Evolutionary conservation across 2,329 filamentous ascomycete species (phyloP).

Genomic region (Neofusicoccum laricinum): DNA sequence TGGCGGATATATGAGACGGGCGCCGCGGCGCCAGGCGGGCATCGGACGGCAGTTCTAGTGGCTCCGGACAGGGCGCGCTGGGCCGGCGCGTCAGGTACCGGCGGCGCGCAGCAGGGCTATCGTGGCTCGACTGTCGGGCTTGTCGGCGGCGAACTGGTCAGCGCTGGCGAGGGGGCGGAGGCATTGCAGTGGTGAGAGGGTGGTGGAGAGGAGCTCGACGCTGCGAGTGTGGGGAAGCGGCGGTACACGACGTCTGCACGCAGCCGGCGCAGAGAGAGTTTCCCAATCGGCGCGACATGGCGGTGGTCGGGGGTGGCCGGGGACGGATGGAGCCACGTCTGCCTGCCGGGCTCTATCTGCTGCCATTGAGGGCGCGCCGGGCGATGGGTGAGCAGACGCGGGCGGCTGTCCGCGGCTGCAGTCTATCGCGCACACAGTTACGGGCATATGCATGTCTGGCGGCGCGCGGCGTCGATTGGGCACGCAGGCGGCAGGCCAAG

Average conservation of each 20-base stretch:
- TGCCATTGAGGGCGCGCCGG: not conserved
- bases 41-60: not conserved
- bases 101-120: not conserved
- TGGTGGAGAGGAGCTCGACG: not conserved
- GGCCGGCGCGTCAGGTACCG: not conserved
- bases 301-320: not conserved
- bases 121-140: slow-evolving; percentile 5
- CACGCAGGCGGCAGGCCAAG: not conserved
- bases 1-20: slow-evolving; percentile 7
- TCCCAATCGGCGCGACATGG: not conserved
- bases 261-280: not conserved
- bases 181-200: not conserved
- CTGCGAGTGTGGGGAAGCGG: not conserved
- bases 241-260: not conserved
- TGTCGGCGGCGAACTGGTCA: not conserved
- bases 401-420: slow-evolving; percentile 1
- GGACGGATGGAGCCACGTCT: slow-evolving; percentile 11
- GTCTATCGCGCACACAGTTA: not conserved
- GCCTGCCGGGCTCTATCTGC: not conserved
- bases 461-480: not conserved
- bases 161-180: not conserved
- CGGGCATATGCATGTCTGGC: not conserved
- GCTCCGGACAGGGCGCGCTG: not conserved
- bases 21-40: not conserved
- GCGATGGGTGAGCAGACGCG: slow-evolving; percentile 6